Base-by-base conservation (phyloP, 805 yeast species). In the Schwanniomyces sp. region DNA sequence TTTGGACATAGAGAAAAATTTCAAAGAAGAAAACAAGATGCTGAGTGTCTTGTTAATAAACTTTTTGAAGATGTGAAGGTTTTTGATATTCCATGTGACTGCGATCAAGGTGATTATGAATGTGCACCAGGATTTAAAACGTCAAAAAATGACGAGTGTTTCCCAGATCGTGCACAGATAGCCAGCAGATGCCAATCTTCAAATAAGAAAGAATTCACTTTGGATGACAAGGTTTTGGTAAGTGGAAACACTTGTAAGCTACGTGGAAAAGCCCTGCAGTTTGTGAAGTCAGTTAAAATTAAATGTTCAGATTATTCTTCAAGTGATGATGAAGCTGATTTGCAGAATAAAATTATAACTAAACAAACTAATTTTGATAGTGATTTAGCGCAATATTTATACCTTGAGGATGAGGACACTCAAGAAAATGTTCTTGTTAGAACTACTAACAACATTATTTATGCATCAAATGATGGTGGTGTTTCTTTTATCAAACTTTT, bases 1-100 rank as follows among this genome's bases (percentile, higher is more conserved):
- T 72, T 77, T 67, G 96, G 96, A 7, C 86, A 81, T 48, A 77
- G 71, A 52, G 88, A 85, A 56, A 78, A 72, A 51, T 84, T 81
- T 59, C 61, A 54, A 40, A 76, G 96, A 63, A 81, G 95, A 69
- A 84, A 82, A 56, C 73, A 74, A 40, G 79, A 76, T 40, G 79
- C 91, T 1, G 59, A 81, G 49, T 90, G 96, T 70, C 79, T 79
- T 60, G 80, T 81, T 10, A 72, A 72, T 46, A 69, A 70, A 40
- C 57, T 76, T 14, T 80, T 67, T 53, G 71, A 70, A 21, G 84
- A 81, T 53, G 60, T 81, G 7, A 64, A 69, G 41, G 69, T 70
- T 6, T 63, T 67, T 18, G 82, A 79, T 49, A 85, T 79, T 45
- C 64, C 78, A 7, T 89, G 96, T 63, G 67, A 70, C 7, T 89